phyloP scores from a whole-genome alignment of 345 rosid genomes.

The Camelina neglecta region DNA sequence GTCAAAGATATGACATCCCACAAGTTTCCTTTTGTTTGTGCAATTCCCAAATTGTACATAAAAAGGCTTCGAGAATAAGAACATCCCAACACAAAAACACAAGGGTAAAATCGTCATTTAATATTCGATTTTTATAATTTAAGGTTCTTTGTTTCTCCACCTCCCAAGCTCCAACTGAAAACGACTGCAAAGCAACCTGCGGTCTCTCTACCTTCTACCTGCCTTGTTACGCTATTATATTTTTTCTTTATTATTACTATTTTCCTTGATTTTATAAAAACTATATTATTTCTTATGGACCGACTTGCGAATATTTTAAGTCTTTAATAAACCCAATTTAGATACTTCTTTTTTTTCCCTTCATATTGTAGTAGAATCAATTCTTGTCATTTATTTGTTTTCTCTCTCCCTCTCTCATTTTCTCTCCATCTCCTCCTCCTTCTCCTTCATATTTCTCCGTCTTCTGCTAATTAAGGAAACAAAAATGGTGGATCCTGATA shows the following conservation, averaged over 20 bases:
- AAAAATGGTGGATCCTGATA: constrained; percentile 79
- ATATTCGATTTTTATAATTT: constrained; percentile 39
- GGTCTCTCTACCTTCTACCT: constrained; percentile 82
- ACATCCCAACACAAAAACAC: not conserved
- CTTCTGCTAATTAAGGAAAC: constrained; percentile 17
- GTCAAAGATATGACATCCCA: constrained; percentile 46
- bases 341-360: not conserved
- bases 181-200: constrained; percentile 91
- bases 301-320: constrained; percentile 42
- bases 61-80: not conserved
- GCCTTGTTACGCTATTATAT: constrained; percentile 44
- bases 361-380: constrained; percentile 43
- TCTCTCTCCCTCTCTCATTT: constrained; percentile 27
- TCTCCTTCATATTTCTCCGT: constrained; percentile 36
- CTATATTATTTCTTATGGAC: constrained; percentile 35
- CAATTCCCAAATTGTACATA: constrained; percentile 20
- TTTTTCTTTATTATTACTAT: not conserved
- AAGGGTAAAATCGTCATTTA: constrained; percentile 54
- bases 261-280: constrained; percentile 29
- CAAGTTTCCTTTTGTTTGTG: constrained; percentile 23
- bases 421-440: constrained; percentile 6
- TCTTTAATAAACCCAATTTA: constrained; percentile 24
- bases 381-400: not conserved
- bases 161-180: constrained; percentile 59
- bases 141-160: constrained; percentile 64